Evolutionary conservation across 345 rosid genomes (phyloP), one percentile per base, ranked within the genome.

Genomic region (Eucalyptus sp.): DNA sequence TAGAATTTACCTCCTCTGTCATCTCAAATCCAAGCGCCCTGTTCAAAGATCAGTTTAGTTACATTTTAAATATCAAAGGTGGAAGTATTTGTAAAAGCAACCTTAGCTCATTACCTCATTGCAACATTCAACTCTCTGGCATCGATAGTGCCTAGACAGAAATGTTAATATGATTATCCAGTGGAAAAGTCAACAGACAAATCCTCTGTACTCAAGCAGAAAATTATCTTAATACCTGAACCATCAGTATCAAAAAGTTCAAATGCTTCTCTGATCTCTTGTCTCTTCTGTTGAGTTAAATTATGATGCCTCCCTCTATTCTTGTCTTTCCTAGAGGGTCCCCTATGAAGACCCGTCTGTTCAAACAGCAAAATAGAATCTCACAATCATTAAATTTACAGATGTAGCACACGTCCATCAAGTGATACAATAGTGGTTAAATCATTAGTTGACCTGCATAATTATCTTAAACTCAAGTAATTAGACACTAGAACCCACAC

Each of bases 21-120:
- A 96, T 96, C 93, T 98, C 99, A 7, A 98, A 98, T 84, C 99
- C 99, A 86, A 98, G 99, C 52, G 99, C 98, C 99, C 99, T 97
- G 95, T 71, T 86, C 89, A 88, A 89, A 49, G 58, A n/a, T 90
- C 25, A 88, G 87, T 29, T 46, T 89, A 87, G 80, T 79, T 37
- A 46, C 50, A 60, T 51, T 15, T 71, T 3, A 12, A 51, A 8
- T 46, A 86, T 46, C 27, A 43, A 80, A 76, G 10, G 76, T 13
- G 20, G 51, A 52, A 71, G 50, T 51, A 76, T 66, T n/a, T 44
- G 58, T 41, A 88, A 18, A 8, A 37, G 58, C 54, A 64, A 29
- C 14, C 50, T 33, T 14, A 50, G 89, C 48, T 62, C 90, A 88
- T 87, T 76, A 97, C 99, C 99, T 98, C 99, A 98, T 98, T 71